Evolutionary conservation across 257 asterid genomes (phyloP).

Genomic region (Nicotiana sylvestris): DNA sequence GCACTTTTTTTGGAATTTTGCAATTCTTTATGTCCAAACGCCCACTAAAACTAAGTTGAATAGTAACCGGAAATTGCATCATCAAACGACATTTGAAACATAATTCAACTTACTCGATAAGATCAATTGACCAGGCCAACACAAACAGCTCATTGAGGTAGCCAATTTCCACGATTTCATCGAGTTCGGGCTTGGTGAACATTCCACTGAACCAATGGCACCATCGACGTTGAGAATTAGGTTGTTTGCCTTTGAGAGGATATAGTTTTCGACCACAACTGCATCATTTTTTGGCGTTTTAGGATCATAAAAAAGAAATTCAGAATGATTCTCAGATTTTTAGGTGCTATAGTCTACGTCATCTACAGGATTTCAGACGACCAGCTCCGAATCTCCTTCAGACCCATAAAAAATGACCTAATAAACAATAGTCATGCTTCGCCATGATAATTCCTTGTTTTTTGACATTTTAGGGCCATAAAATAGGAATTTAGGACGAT

Average conservation of each 20-base stretch:
- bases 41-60: not conserved
- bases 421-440: no score
- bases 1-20: no score
- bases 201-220: slow-evolving; percentile 77
- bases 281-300: slow-evolving; percentile 25
- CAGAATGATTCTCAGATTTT: no score
- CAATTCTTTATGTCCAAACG: no score
- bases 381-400: no score
- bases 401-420: no score
- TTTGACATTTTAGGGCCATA: no score
- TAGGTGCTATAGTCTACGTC: no score
- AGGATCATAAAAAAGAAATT: no score
- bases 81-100: not conserved
- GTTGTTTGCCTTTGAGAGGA: slow-evolving; percentile 91
- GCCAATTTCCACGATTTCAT: slow-evolving; percentile 64
- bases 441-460: no score
- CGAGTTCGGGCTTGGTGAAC: slow-evolving; percentile 72
- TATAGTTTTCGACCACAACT: slow-evolving; percentile 71
- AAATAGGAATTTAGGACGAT: no score
- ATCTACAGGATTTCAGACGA: no score
- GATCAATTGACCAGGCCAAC: slow-evolving; percentile 95
- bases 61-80: not conserved
- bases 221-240: slow-evolving; percentile 90
- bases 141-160: slow-evolving; percentile 92
- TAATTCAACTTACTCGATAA: slow-evolving; percentile 67